Conservation (phyloP, 768 basidiomycete genomes). For the Leccinum longicurvipes region DNA sequence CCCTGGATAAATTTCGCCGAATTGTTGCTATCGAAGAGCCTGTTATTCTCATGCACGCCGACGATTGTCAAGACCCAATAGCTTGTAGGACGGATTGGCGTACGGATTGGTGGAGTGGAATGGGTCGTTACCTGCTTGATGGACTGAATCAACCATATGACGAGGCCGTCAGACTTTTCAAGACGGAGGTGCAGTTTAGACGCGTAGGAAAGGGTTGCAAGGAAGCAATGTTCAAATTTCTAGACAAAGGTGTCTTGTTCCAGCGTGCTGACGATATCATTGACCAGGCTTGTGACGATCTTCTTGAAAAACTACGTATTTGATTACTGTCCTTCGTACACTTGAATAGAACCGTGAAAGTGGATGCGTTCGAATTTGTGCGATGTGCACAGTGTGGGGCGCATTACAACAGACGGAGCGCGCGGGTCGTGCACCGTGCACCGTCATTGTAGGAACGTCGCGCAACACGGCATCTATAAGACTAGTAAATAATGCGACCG, state of each 20-base stretch:
- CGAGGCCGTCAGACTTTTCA: constrained; percentile 9
- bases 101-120: constrained; percentile 21
- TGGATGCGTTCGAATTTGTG: no score
- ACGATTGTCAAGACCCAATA: not conserved
- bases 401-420: no score
- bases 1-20: not conserved
- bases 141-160: constrained; percentile 13
- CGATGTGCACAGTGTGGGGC: no score
- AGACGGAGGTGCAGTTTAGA: constrained; percentile 14
- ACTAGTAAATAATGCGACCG: no score
- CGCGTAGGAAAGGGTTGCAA: constrained; percentile 10
- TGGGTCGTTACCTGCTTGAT: constrained; percentile 20
- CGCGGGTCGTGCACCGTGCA: no score
- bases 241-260: not conserved
- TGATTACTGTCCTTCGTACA: no score
- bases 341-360: no score
- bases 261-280: no score
- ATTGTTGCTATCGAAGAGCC: constrained; percentile 11
- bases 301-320: no score
- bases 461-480: no score
- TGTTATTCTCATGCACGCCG: not conserved
- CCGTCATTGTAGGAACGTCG: no score
- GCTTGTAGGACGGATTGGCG: constrained; percentile 20
- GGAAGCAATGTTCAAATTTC: not conserved
- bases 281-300: no score